A percentile compares a stretch with the other conserved stretches of the same genome.
phyloP scores from a whole-genome alignment of 805 yeast species.

The Metschnikowia similis region DNA sequence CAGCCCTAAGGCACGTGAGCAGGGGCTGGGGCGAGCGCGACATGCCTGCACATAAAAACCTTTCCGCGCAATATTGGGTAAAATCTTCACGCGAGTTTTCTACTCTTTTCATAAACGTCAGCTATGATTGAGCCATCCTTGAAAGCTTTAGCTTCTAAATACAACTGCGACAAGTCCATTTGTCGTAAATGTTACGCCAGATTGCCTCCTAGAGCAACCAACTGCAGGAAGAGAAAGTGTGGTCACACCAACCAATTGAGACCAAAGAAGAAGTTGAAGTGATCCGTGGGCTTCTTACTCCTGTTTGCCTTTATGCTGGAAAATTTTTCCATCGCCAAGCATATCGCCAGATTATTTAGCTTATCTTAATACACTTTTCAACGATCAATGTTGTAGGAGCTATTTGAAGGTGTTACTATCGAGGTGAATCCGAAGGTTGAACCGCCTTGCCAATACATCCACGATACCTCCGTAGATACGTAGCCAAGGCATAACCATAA shows the following conservation, averaged over 20 bases:
- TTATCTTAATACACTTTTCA: conserved; percentile 16
- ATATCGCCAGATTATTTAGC: conserved; percentile 13
- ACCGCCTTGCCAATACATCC: background rate
- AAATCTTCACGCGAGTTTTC: conserved; percentile 6
- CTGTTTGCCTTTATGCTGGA: conserved; percentile 12
- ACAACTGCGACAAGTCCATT: conserved; percentile 98
- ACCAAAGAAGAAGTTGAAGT: conserved; percentile 99
- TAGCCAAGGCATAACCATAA: background rate
- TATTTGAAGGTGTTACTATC: background rate
- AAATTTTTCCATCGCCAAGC: conserved; percentile 1
- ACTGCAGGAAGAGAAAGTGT: conserved; percentile 99
- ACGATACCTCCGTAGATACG: background rate
- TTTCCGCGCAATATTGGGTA: conserved; percentile 10
- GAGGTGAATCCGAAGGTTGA: background rate
- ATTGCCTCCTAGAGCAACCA: conserved; percentile 99
- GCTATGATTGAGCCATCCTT: conserved; percentile 96
- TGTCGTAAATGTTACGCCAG: conserved; percentile 99
- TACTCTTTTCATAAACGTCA: conserved; percentile 14
- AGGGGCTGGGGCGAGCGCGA: background rate
- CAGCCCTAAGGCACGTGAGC: conserved; percentile 7
- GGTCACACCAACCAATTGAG: conserved; percentile 99
- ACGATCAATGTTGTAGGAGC: conserved; percentile 13
- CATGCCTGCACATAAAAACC: conserved; percentile 15
- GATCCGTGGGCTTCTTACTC: conserved; percentile 36
- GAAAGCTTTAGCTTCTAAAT: conserved; percentile 98